Evolutionary conservation across 2,329 filamentous ascomycete genomes (phyloP).

Genomic region (Neonectria sp.): DNA sequence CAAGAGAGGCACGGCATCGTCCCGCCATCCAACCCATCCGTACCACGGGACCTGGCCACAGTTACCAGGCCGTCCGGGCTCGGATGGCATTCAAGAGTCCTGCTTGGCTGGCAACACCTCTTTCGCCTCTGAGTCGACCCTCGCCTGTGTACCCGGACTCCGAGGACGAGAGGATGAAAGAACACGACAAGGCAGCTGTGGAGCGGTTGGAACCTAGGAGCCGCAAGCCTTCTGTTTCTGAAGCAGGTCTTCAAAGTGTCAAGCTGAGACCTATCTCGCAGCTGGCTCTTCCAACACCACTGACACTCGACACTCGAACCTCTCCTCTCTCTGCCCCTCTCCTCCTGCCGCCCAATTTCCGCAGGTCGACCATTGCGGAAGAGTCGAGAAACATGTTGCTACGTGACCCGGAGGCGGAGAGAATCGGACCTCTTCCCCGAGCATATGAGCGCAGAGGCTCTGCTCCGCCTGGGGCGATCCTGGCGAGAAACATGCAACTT

Average conservation of each 20-base stretch:
- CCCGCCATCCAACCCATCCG: slow-evolving; percentile 44
- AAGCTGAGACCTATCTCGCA: slow-evolving; percentile 37
- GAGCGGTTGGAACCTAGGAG: slow-evolving; percentile 32
- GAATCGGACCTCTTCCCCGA: neutral
- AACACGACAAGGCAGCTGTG: slow-evolving; percentile 36
- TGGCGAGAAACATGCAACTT: slow-evolving; percentile 42
- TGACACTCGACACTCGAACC: slow-evolving; percentile 24
- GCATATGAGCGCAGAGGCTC: slow-evolving; percentile 40
- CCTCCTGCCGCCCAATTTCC: slow-evolving; percentile 23
- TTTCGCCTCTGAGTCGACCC: slow-evolving; percentile 39
- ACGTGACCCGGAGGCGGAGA: slow-evolving; percentile 21
- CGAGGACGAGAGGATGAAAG: slow-evolving; percentile 34
- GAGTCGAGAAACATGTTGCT: slow-evolving; percentile 39
- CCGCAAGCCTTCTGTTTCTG: slow-evolving; percentile 24
- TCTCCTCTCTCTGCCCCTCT: slow-evolving; percentile 44
- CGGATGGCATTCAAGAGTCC: slow-evolving; percentile 41
- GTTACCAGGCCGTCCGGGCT: slow-evolving; percentile 26
- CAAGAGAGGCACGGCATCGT: slow-evolving; percentile 36
- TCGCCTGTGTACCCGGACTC: slow-evolving; percentile 37
- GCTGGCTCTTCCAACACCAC: slow-evolving; percentile 28
- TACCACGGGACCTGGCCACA: slow-evolving; percentile 37
- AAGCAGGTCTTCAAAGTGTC: slow-evolving; percentile 28
- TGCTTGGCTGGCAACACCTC: slow-evolving; percentile 39
- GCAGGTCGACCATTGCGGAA: slow-evolving; percentile 37
- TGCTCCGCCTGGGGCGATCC: slow-evolving; percentile 32